Evolutionary conservation across 805 yeast genomes (phyloP).

Genomic region (Candida vaughaniae): DNA sequence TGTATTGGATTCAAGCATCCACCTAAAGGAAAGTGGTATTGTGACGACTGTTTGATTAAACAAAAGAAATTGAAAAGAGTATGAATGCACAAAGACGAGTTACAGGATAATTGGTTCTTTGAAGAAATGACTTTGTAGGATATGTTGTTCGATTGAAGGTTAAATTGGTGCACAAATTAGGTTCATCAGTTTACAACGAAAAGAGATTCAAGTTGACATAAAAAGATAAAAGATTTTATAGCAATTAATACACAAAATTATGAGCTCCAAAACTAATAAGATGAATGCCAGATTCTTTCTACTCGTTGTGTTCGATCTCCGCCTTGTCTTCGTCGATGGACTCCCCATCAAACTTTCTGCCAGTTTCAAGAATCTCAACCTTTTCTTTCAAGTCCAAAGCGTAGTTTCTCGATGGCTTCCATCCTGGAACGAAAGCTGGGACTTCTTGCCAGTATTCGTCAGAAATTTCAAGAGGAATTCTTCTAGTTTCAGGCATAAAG

Average conservation of each 20-base stretch:
- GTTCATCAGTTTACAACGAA: no score
- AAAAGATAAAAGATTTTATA: no score
- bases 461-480: slow-evolving; percentile 15
- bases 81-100: not conserved
- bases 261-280: no score
- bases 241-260: no score
- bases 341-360: slow-evolving; percentile 26
- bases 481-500: slow-evolving; percentile 31
- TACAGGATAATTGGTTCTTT: no score
- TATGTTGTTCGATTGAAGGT: no score
- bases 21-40: slow-evolving; percentile 62
- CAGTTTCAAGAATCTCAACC: slow-evolving; percentile 10
- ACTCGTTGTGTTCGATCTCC: slow-evolving; percentile 16
- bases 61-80: slow-evolving; percentile 23
- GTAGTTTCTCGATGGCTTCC: slow-evolving; percentile 14
- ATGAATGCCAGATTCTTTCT: no score
- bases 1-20: slow-evolving; percentile 85
- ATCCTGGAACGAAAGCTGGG: slow-evolving; percentile 16
- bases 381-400: slow-evolving; percentile 14
- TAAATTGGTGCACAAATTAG: no score
- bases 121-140: no score
- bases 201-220: no score
- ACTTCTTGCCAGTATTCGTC: slow-evolving; percentile 16
- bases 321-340: slow-evolving; percentile 30
- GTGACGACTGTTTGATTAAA: slow-evolving; percentile 41